Evolutionary conservation across 352 stramenopile genomes (phyloP).

Genomic region (Pythium myriotylum): DNA sequence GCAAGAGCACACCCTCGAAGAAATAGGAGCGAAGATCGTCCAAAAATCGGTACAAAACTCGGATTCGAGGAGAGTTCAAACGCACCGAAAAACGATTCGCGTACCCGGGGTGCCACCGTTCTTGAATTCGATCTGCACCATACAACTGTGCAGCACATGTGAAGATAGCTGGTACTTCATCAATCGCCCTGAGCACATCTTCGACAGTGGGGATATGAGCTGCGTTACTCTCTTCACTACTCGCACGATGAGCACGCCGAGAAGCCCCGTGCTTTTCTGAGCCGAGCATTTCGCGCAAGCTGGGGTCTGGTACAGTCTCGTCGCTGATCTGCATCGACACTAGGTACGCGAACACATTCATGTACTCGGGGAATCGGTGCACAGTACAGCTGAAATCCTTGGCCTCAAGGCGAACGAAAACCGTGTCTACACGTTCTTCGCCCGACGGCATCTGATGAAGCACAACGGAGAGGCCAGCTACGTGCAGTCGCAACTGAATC

Average conservation of each 20-base stretch:
- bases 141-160: conserved; percentile 78
- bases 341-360: conserved; percentile 75
- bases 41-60: conserved; percentile 83
- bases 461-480: conserved; percentile 67
- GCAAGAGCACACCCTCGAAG: conserved; percentile 62
- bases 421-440: conserved; percentile 22
- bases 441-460: conserved; percentile 50
- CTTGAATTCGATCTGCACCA: conserved; percentile 74
- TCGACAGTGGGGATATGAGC: conserved; percentile 62
- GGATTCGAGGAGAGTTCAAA: conserved; percentile 75
- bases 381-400: conserved; percentile 74
- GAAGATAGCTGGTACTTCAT: conserved; percentile 71
- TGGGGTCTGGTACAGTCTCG: conserved; percentile 55
- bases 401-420: conserved; percentile 63
- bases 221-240: background rate
- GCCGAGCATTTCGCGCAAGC: conserved; percentile 52
- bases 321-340: conserved; percentile 76
- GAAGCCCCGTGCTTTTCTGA: conserved; percentile 13
- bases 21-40: conserved; percentile 79
- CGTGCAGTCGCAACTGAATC: conserved; percentile 77
- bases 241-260: background rate
- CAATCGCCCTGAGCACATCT: conserved; percentile 55
- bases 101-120: conserved; percentile 83
- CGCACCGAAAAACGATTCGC: conserved; percentile 73
- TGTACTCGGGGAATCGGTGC: conserved; percentile 68